A percentile compares a stretch with the other conserved stretches of the same genome.
phyloP scores from a whole-genome alignment of 2,329 filamentous ascomycete genomes.

The Helminthosporium solani region DNA sequence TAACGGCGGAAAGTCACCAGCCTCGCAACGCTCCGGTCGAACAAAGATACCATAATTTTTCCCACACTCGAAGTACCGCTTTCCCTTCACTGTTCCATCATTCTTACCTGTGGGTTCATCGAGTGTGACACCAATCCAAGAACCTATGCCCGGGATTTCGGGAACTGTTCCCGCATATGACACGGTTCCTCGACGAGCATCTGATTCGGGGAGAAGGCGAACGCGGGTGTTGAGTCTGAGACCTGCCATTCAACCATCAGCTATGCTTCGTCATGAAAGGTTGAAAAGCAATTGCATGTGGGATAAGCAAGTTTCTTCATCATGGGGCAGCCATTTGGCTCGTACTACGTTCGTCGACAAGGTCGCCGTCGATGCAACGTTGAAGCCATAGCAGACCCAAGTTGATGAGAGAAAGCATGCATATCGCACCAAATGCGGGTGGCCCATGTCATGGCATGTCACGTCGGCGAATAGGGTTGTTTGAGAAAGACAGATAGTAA shows the following conservation, averaged over 20 bases:
- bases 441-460: not conserved
- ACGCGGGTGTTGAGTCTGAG: conserved; percentile 30
- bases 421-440: not conserved
- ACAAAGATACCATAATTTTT: conserved; percentile 78
- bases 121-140: conserved; percentile 71
- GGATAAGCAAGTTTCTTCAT: not conserved
- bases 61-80: conserved; percentile 68
- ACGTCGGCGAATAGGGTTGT: not conserved
- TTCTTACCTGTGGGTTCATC: conserved; percentile 84
- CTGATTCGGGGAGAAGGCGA: conserved; percentile 59
- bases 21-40: conserved; percentile 73
- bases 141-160: conserved; percentile 65
- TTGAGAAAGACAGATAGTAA: too few species aligned
- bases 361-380: not conserved
- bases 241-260: conserved; percentile 18
- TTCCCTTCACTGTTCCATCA: conserved; percentile 68
- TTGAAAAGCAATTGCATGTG: not conserved
- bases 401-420: not conserved
- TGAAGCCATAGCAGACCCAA: not conserved
- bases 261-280: not conserved
- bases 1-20: conserved; percentile 66
- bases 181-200: conserved; percentile 68
- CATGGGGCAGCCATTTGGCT: too few species aligned
- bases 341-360: too few species aligned
- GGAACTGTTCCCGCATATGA: conserved; percentile 72